A percentile compares a stretch with the other conserved stretches of the same genome.
These are phyloP conservation scores for Hypoxylon sp. DNA, from an alignment of 2,329 filamentous ascomycete genomes.

Conservation along the genomic window DNA sequence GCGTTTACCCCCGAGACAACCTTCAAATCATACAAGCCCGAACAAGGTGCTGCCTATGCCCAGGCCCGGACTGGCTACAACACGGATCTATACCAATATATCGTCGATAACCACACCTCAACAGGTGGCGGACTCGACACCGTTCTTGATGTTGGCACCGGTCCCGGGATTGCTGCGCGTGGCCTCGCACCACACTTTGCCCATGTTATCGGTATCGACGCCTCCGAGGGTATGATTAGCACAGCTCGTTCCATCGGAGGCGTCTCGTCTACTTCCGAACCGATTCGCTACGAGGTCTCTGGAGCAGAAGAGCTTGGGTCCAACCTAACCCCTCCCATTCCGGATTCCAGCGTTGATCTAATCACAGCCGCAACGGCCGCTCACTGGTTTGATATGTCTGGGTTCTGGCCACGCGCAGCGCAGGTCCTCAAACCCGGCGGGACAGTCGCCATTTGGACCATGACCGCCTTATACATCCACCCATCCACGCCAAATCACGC, in stretches of 20 bases:
- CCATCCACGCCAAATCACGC: slow-evolving; percentile 16
- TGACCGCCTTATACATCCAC: neutral
- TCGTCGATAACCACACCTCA: slow-evolving; percentile 13
- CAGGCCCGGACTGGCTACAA: slow-evolving; percentile 13
- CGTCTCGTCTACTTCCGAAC: slow-evolving; percentile 13
- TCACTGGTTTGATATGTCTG: slow-evolving; percentile 29
- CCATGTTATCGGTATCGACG: slow-evolving; percentile 24
- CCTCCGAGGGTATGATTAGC: slow-evolving; percentile 30
- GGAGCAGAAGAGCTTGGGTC: slow-evolving; percentile 26
- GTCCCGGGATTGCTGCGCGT: slow-evolving; percentile 20
- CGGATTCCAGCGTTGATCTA: slow-evolving; percentile 21
- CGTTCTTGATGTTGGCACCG: slow-evolving; percentile 19
- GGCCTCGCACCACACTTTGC: slow-evolving; percentile 18
- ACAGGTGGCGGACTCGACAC: slow-evolving; percentile 22
- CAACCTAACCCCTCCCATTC: slow-evolving; percentile 15
- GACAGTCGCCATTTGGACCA: slow-evolving; percentile 24
- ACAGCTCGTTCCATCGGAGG: slow-evolving; percentile 23
- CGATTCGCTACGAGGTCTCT: slow-evolving; percentile 29
- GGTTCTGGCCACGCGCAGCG: slow-evolving; percentile 29
- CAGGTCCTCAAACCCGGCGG: slow-evolving; percentile 28
- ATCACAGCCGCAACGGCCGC: slow-evolving; percentile 26
- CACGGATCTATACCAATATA: slow-evolving; percentile 2
- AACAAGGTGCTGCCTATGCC: slow-evolving; percentile 13
- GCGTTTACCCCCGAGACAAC: slow-evolving; percentile 10
- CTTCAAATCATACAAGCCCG: slow-evolving; percentile 23